Evolutionary conservation across 192 early-diverging fungal species (phyloP).

Genomic region (Entophlyctis helioformis): DNA sequence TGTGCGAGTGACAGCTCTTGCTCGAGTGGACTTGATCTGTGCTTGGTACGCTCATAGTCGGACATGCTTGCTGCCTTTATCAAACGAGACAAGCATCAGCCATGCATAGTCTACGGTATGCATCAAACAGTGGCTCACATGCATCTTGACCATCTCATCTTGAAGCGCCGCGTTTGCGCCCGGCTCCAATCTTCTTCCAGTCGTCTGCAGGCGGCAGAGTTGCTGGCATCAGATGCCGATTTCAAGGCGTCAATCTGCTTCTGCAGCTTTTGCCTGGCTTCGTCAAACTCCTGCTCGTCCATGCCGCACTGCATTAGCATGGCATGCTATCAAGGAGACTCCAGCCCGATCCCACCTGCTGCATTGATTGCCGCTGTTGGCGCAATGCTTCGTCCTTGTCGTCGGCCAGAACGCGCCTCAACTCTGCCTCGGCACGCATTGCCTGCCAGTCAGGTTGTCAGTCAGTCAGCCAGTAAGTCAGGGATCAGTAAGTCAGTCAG

Average conservation of each 20-base stretch:
- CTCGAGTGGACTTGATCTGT: conserved; percentile 10
- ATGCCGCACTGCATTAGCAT: background rate
- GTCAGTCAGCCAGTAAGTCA: too few relatives aligned
- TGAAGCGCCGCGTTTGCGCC: conserved; percentile 8
- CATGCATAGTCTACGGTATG: too few relatives aligned
- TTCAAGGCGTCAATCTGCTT: conserved; percentile 9
- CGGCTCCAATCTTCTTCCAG: conserved; percentile 9
- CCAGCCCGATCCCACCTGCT: conserved; percentile 2
- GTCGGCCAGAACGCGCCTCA: conserved; percentile 4
- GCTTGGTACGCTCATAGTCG: conserved; percentile 11
- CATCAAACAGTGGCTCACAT: conserved; percentile 1
- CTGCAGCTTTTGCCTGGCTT: background rate
- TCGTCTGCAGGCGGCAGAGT: too few relatives aligned
- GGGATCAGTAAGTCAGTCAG: too few relatives aligned
- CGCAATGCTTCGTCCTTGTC: conserved; percentile 17
- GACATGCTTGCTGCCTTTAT: conserved; percentile 5
- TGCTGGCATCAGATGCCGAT: background rate
- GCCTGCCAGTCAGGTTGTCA: too few relatives aligned
- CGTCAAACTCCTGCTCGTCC: conserved; percentile 9
- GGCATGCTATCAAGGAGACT: background rate
- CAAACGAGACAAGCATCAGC: too few relatives aligned
- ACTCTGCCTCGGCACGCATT: conserved; percentile 6
- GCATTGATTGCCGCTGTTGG: conserved; percentile 1
- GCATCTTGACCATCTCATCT: conserved; percentile 7
- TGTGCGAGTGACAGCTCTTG: conserved; percentile 14